Evolutionary conservation across 2,329 filamentous ascomycete genomes (phyloP), one percentile per base, ranked within the genome.

Genomic region (Cercospora beticola): DNA sequence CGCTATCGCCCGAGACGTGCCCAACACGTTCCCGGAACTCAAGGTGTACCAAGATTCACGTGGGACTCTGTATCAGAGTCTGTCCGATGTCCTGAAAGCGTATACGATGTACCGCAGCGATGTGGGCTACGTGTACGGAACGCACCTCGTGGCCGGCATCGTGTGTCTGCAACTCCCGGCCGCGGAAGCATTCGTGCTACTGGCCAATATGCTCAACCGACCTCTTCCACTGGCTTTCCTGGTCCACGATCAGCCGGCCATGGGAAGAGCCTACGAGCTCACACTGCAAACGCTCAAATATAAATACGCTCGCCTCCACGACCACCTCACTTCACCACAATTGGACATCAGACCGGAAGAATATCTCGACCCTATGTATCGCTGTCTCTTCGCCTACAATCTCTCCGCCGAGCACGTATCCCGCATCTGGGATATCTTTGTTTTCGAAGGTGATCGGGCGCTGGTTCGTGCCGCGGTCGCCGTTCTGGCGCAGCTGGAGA

Each of bases 41-140:
- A 87, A 87, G 73, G 91, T 94, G 76, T 94, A 94, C 76, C 65
- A 73, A 16, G 86, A 90, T 73, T 81, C 83, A 5, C 86, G 83
- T 81, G 89, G 87, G 0, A 90, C 91, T 1, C 82, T 94, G 10
- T 87, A 94, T 76, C 83, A 88, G 67, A 84, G 86, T 43, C 82
- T 95, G 31, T 82, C 90, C 18, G 89, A 94, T 76, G 87, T 95
- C 9, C 83, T 94, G 69, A 89, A 89, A 74, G 92, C 92, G 6
- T 94, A 94, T 79, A 85, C 89, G 65, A 91, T 93, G 87, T 95
- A 95, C 79, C 86, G 92, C 69, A 90, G 89, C 72, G 92, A 95
- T 76, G 90, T 94, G 75, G 91, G 92, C 70, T 93, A 93, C 75
- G 86, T 92, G 67, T 85, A 86, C 70, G 91, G 91, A 64, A 91